Evolutionary conservation across 2,329 filamentous ascomycete genomes (phyloP).

Genomic region (Cercospora sojina): DNA sequence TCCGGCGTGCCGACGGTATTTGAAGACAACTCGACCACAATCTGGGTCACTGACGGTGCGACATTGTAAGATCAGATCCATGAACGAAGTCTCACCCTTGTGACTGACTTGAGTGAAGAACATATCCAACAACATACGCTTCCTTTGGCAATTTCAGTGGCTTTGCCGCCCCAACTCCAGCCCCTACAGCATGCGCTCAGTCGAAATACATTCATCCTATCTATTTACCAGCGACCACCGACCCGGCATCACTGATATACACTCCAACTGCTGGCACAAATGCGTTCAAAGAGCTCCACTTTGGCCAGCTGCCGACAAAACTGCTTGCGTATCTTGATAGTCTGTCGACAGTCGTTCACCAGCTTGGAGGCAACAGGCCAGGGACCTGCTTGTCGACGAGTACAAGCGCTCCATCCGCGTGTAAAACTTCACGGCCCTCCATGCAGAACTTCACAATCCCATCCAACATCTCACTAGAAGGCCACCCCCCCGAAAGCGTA

Average conservation of each 20-base stretch:
- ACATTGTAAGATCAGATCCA: neutral
- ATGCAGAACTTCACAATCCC: neutral
- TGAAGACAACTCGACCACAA: neutral
- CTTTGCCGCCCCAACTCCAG: neutral
- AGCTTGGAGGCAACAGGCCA: neutral
- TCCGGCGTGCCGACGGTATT: neutral
- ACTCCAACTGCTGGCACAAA: neutral
- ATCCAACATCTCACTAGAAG: neutral
- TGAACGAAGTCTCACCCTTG: too few species aligned
- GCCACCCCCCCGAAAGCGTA: neutral
- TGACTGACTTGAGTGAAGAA: neutral
- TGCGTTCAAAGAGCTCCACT: neutral
- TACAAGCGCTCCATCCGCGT: neutral
- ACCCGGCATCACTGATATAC: neutral
- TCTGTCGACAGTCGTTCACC: neutral
- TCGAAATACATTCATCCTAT: neutral
- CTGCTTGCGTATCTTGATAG: neutral
- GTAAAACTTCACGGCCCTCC: neutral
- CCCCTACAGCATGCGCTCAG: neutral
- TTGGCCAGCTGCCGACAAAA: neutral
- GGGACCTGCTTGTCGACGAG: neutral
- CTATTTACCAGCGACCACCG: neutral
- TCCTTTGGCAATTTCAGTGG: neutral
- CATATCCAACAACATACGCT: neutral
- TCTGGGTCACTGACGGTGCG: neutral